Percentiles rank a stretch among this genome's conserved stretches.
These are phyloP conservation scores for Lachancea sp. DNA, from an alignment of 805 yeast genomes.

Conservation along the genomic window DNA sequence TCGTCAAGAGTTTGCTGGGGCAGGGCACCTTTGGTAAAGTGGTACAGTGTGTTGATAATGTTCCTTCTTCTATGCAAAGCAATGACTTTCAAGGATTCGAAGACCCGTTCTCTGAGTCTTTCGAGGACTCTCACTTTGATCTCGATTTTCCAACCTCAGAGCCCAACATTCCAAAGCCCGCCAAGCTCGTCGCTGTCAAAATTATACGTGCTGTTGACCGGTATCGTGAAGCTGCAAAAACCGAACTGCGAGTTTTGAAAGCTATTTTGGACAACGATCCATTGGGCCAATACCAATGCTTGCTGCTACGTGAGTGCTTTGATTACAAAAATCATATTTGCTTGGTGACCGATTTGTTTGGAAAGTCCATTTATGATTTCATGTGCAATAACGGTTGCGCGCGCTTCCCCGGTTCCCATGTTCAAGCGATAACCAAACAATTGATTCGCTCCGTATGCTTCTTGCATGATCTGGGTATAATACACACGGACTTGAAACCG, in stretches of 20 bases:
- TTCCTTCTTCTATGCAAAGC: not conserved
- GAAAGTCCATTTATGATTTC: conserved; percentile 83
- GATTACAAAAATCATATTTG: conserved; percentile 93
- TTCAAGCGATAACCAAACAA: conserved; percentile 84
- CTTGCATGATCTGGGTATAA: conserved; percentile 80
- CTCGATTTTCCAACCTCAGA: not conserved
- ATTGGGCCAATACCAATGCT: conserved; percentile 59
- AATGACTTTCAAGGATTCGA: conserved; percentile 4
- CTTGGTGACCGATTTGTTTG: conserved; percentile 81
- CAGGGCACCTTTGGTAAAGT: conserved; percentile 99
- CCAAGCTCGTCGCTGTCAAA: conserved; percentile 74
- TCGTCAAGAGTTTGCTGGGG: conserved; percentile 66
- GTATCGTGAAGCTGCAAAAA: conserved; percentile 91
- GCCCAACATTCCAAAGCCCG: not conserved
- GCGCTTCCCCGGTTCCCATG: conserved; percentile 92
- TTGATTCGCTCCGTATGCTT: conserved; percentile 78
- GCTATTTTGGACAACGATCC: conserved; percentile 36
- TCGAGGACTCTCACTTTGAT: conserved; percentile 4
- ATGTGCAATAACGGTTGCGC: conserved; percentile 74
- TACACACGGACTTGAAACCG: conserved; percentile 96
- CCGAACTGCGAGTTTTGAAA: conserved; percentile 73
- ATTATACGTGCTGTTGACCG: conserved; percentile 88
- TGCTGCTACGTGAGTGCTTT: conserved; percentile 81
- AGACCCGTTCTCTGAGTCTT: conserved; percentile 8
- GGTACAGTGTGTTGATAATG: conserved; percentile 76